Base-by-base conservation (phyloP, 2,329 filamentous ascomycete genomes). In the Dactylellina cionopaga region DNA sequence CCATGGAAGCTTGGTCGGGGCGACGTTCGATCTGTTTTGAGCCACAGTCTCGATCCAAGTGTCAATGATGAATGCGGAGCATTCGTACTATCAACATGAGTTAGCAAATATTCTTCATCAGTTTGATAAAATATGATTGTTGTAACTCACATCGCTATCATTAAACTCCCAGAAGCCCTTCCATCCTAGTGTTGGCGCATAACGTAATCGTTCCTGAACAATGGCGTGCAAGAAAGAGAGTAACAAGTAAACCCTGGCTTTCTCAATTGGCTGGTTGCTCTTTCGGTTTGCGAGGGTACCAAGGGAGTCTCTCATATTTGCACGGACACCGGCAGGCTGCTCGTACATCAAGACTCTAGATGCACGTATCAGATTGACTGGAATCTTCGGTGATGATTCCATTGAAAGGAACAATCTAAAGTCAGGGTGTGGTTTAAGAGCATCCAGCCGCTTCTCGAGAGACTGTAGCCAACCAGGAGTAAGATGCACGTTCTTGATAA, bases 161-260 rank as follows among this genome's bases (percentile, higher is more conserved):
- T 99, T 99, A 81, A 99, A 99, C 81, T 99, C 96, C 95, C 96
- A 99, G 85, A 97, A 96, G 59, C 92, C 92, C 83, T 96, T 97
- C 95, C 95, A 99, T 72, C 95, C 95, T 62, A 99, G 84, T 65
- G 86, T 94, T 0, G 95, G 96, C 22, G 94, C 93, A 80, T 99
- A 99, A 74, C 95, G 90, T 74, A 99, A 84, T 77, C 96, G 86
- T 81, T 99, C 95, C 80, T 99, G 95, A 9, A 97, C 89, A 35
- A 99, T 93, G 5, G 95, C 96, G 79, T 99, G 95, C 77, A 99
- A 80, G 86, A 99, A 98, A 2, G 91, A 95, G 35, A 99, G 85
- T 51, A 99, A 84, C 49, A 99, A 85, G 79, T 99, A 98, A 56
- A 99, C 83, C 75, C 96, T 88, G 19, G 90, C 89, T 79, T 95